Base-by-base conservation (phyloP, 1,284 basidiomycete genomes). In the Cryptococcus sp. region DNA sequence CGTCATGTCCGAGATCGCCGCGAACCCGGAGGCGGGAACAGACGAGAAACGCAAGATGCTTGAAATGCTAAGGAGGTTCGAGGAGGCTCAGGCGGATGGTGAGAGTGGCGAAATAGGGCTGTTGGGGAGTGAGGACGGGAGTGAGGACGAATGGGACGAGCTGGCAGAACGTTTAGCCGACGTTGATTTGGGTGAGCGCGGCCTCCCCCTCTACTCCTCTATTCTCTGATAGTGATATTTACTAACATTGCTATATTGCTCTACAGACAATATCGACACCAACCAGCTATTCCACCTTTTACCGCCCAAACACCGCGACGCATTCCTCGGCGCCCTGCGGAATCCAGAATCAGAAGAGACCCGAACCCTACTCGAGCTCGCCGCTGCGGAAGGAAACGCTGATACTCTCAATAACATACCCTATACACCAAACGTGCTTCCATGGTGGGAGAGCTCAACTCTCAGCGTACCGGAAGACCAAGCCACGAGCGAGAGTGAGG, bases 41-140 rank as follows among this genome's bases (percentile, higher is more conserved):
- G 73, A 72, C 20, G 75, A 79, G 59, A 77, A 77, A 62, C 67
- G 65, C 19, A 56, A 58, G 51, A 78, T 78, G 77, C 62, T 79
- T 53, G 73, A 74, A 39, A 77, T 78, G 75, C 64, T 79, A 6
- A 53, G 66, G 20, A 60, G 77, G 4, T 79, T 78, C 54, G 78
- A 79, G 55, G 69, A 70, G 38, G 61, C 60, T n/a, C 61, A 65
- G 25, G 71, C 61, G 47, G 71, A 66, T 10, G 66, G 61, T 11
- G 71, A 66, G 19, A 69, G 72, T 27, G 47, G 46, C 0, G 25
- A 68, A 22, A 61, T 54, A n/a, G 65, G 66, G 44, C 41, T 72
- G 3, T 50, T 61, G 52, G 62, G 59, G 31, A 71, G 68, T 23
- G 54, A 59, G 16, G 70, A 69, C 3, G 67, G 67, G 16, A 67